Evolutionary conservation across 2,329 filamentous ascomycete species (phyloP), one percentile per base, ranked within the genome.

Genomic region (Zopfia rhizophila): DNA sequence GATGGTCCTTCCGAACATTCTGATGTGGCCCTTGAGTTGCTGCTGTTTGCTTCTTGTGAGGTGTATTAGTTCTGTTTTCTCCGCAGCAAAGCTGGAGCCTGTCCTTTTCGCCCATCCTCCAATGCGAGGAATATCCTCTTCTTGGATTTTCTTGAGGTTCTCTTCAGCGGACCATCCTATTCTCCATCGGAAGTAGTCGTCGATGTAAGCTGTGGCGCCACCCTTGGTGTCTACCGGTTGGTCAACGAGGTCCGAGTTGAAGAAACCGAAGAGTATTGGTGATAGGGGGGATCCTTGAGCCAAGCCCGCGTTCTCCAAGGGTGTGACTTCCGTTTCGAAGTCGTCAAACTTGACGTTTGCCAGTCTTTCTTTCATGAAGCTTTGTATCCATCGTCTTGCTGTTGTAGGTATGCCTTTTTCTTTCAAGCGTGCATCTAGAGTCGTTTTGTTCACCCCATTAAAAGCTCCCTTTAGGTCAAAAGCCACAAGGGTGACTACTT

Each of bases 31-130:
- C n/a, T 8, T 8, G 24, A 8, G n/a, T n/a, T 27, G 8, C 24
- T 56, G 38, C 2, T 31, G 43, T 38, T 38, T 61, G 4, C 35
- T 53, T 38, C 59, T 51, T 3, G 59, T 69, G 7, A 70, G 28
- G 36, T 70, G 55, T 19, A 69, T 68, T 0, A 68, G 49, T 14
- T 64, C 55, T 3, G 56, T 66, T 42, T 70, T 68, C 22, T 68
- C 55, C 0, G 56, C 61, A 7, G 52, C 43, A 43, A 69, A 70
- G 31, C 38, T 46, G 10, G 65, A 60, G 1, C 65, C 54, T 0
- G 60, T 67, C 30, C 45, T 31, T 14, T 42, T 45, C 7, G 58
- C 62, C 66, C 53, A 69, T 33, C 23, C 36, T 30, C 63, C 24
- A 21, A 67, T 64, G 1, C 48, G 45, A 10, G 66, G 58, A n/a